Evolutionary conservation across 2,329 filamentous ascomycete genomes (phyloP).

Genomic region (Cladosporium sp.): DNA sequence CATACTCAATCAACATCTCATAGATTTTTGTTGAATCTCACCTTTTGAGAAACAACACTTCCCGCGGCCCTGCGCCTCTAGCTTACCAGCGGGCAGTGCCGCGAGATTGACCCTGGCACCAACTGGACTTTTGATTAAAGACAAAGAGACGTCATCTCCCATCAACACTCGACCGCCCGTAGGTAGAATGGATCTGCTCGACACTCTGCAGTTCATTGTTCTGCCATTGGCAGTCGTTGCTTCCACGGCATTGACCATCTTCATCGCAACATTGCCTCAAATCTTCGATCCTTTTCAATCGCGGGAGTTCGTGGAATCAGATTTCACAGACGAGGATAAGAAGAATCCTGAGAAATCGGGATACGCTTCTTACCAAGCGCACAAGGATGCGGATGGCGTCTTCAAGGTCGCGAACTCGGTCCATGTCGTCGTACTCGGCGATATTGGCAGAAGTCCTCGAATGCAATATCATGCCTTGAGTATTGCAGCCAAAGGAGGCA

Average conservation of each 20-base stretch:
- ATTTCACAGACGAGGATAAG: conserved; percentile 27
- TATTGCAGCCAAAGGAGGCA: conserved; percentile 73
- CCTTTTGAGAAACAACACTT: background rate
- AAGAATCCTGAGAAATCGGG: conserved; percentile 26
- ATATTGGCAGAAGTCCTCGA: conserved; percentile 90
- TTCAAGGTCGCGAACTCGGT: conserved; percentile 48
- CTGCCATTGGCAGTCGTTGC: conserved; percentile 37
- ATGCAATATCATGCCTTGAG: conserved; percentile 99
- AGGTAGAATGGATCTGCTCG: conserved; percentile 7
- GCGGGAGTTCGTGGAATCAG: conserved; percentile 20
- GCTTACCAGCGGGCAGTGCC: too few species aligned
- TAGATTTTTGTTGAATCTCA: background rate
- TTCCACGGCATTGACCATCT: conserved; percentile 45
- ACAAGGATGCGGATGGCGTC: conserved; percentile 20
- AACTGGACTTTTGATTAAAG: background rate
- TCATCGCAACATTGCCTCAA: conserved; percentile 50
- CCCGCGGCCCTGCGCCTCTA: too few species aligned
- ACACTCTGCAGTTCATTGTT: conserved; percentile 33
- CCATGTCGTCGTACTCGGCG: conserved; percentile 86
- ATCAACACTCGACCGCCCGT: background rate
- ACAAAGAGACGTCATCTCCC: conserved; percentile 6
- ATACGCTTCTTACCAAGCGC: conserved; percentile 24
- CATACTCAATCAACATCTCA: background rate
- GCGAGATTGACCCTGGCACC: too few species aligned
- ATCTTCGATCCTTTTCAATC: conserved; percentile 43